Evolutionary conservation across 2,329 filamentous ascomycete genomes (phyloP), one percentile per base, ranked within the genome.

Genomic region (Aspergillus ibericus): DNA sequence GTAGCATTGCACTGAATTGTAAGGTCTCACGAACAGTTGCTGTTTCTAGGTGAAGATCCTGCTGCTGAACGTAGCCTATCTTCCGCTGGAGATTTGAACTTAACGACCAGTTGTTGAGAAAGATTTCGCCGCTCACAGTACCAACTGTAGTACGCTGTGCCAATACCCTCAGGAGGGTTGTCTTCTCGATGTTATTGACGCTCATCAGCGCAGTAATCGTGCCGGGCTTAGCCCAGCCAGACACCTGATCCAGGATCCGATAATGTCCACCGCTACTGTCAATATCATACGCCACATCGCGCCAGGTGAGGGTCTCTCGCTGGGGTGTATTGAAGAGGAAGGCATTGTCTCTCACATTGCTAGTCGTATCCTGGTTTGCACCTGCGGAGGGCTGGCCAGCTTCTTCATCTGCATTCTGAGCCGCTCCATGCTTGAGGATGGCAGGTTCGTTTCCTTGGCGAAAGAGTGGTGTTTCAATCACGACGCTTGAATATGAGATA

Each of bases 201-300:
- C 92, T 90, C 92, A 96, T 96, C 2, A 96, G 81, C 9, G 91
- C 92, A 1, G 92, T 96, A 51, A 96, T 71, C 5, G 91, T 96
- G 58, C 93, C 93, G 4, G 93, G 92, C 75, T 96, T 93, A 56
- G 96, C 92, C 90, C 91, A 96, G 29, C 93, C 93, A 4, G 93
- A 88, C 13, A 96, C 90, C 62, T 93, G 80, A 66, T 96, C 88
- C 61, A 96, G 80, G 63, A 96, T 87, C 35, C 88, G 85, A 10
- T 91, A 84, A 1, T 81, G 77, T 66, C 92, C 85, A 8, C 82
- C 81, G 78, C 93, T 95, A 75, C 95, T 91, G 65, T 84, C 83
- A 70, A 91, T 88, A 58, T 90, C 87, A 65, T 90, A 96, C 75
- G 85, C 90, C 1, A 95, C 87, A 66, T 93, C 82, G 61, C 86